Evolutionary conservation across 257 asterid genomes (phyloP), one percentile per base, ranked within the genome.

Genomic region (Solanum corneliomulleri): DNA sequence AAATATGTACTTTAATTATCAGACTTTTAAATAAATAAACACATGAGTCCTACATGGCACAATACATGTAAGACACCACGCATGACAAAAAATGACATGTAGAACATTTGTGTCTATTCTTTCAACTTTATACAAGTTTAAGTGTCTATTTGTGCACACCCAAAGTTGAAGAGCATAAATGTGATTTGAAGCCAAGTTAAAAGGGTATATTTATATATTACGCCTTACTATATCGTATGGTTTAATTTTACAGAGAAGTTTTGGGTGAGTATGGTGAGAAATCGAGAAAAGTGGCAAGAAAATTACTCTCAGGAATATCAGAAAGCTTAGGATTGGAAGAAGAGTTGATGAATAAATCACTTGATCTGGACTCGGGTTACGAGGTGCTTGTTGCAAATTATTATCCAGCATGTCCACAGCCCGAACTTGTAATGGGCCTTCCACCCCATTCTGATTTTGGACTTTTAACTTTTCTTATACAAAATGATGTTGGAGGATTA

Each of bases 381-480:
- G 97, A 92, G 72, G 80, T 94, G 2, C 91, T 94, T 6, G 13
- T 72, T 1, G 98, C 95, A 21, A 95, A 96, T 88, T 90, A 88
- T 11, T 95, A 96, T 87, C 99, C 98, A 0, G 91, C 88, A 11
- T 94, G 98, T 76, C 98, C 98, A 7, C 91, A 93, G 39, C 98
- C 98, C 11, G 92, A 94, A 5, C 88, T 85, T 20, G 96, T 95
- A 29, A 66, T 96, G 80, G 99, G 99, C 29, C n/a, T 96, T 86
- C 89, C 93, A 11, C 93, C 98, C 0, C 98, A 96, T 87, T 94
- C 98, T 1, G 98, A 96, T 60, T 98, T 94, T 76, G 98, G 98
- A 12, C 98, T 96, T 47, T 87, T 96, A 60, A 94, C 98, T 25
- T 89, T 96, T 75, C 94, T 96, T 80, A 87, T 94, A 3, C 89